Percentiles rank a stretch among this genome's conserved stretches.
phyloP scores from a whole-genome alignment of 1,284 basidiomycete genomes.

The Vanrija humicola region DNA sequence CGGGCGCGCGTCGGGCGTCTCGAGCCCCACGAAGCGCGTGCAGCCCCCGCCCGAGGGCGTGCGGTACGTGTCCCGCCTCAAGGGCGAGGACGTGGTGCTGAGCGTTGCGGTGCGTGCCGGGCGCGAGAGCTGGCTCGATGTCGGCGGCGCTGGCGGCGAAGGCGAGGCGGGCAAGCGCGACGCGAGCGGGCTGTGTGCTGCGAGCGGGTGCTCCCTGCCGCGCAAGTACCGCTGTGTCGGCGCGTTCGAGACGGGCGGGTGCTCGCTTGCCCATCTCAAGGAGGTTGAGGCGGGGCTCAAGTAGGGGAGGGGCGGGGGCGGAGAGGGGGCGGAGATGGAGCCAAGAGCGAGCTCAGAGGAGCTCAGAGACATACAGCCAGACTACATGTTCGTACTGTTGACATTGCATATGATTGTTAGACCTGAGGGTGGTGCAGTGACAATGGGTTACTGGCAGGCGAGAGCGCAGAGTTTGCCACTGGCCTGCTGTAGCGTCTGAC shows the following conservation, averaged over 20 bases:
- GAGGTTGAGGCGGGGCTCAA: constrained; percentile 26
- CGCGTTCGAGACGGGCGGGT: constrained; percentile 56
- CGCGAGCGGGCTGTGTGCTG: constrained; percentile 41
- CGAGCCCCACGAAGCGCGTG: constrained; percentile 8
- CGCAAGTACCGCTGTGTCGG: constrained; percentile 57
- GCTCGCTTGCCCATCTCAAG: constrained; percentile 53
- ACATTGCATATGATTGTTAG: too few relatives aligned
- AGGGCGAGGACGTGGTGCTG: constrained; percentile 17
- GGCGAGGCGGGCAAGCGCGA: not conserved
- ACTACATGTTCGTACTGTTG: too few relatives aligned
- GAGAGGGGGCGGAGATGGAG: not conserved
- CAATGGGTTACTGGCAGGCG: too few relatives aligned
- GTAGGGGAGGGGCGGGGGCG: not conserved
- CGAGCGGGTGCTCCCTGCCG: constrained; percentile 52
- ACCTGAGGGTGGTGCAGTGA: too few relatives aligned
- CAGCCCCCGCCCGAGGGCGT: constrained; percentile 5
- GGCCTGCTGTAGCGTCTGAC: too few relatives aligned
- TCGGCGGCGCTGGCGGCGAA: not conserved
- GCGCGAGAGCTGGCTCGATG: constrained; percentile 21
- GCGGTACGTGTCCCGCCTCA: constrained; percentile 9
- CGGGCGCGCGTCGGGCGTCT: constrained; percentile 1
- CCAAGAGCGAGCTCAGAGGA: not conserved
- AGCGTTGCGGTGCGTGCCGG: constrained; percentile 28
- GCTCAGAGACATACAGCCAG: not conserved
- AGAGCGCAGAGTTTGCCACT: too few relatives aligned